Conservation (phyloP, 2,329 filamentous ascomycete species). For the Chrysoporthe deuterocubensis region DNA sequence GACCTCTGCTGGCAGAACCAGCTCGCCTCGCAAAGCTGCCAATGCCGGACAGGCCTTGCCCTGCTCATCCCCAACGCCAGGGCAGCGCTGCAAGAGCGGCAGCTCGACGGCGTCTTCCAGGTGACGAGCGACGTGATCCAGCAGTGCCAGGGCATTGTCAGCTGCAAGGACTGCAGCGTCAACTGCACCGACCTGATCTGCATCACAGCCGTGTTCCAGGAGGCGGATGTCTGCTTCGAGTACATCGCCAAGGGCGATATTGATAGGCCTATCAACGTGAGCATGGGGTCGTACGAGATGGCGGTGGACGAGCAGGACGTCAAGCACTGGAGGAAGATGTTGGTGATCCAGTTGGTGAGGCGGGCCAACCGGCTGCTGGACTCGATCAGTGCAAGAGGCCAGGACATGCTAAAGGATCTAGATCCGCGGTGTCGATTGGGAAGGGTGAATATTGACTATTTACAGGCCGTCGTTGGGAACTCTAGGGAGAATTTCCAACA, state of each 20-base stretch:
- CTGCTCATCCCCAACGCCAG: constrained; percentile 7
- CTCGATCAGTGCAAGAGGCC: constrained; percentile 4
- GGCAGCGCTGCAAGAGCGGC: background rate
- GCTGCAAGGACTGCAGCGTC: background rate
- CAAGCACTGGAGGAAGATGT: background rate
- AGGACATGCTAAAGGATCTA: constrained; percentile 7
- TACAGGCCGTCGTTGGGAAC: constrained; percentile 1
- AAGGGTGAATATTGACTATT: constrained; percentile 8
- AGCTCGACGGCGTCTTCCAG: background rate
- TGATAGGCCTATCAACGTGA: background rate
- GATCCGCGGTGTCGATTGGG: constrained; percentile 10
- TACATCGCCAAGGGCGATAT: constrained; percentile 1
- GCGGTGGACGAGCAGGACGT: background rate
- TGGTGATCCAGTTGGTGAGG: constrained; percentile 8
- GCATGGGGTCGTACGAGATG: background rate
- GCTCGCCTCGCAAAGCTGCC: background rate
- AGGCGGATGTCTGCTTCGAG: constrained; percentile 13
- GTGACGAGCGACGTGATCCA: constrained; percentile 7
- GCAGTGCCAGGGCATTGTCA: constrained; percentile 6
- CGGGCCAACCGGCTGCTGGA: background rate
- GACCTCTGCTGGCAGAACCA: background rate
- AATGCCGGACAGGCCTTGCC: constrained; percentile 8
- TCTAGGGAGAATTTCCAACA: background rate
- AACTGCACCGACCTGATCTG: constrained; percentile 21
- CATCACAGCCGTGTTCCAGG: constrained; percentile 14